A percentile compares a stretch with the other conserved stretches of the same genome.
phyloP scores from a whole-genome alignment of 176 grass and related monocot species.

The Tillandsia leiboldiana region DNA sequence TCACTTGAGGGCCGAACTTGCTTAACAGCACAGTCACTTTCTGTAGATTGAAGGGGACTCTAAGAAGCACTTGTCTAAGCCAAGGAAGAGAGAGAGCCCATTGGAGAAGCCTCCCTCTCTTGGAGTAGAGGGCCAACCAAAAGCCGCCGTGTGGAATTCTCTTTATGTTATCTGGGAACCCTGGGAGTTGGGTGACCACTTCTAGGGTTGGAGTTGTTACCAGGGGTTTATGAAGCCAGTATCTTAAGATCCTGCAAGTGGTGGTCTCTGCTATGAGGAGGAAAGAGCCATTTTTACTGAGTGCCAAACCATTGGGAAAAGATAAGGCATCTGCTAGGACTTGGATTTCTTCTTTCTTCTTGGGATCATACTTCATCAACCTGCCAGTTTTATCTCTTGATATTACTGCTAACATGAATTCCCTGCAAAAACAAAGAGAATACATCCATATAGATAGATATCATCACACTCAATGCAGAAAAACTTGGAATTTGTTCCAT shows the following conservation, averaged over 20 bases:
- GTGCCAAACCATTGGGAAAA: conserved; percentile 51
- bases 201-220: conserved; percentile 3
- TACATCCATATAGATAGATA: neutral
- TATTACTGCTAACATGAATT: conserved; percentile 46
- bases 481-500: neutral
- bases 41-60: conserved; percentile 3
- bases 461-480: neutral
- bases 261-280: conserved; percentile 55
- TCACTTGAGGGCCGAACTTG: conserved; percentile 15
- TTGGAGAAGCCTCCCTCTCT: conserved; percentile 27
- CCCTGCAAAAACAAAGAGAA: conserved; percentile 17
- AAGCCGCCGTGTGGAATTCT: neutral
- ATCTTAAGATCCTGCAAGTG: conserved; percentile 35
- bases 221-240: conserved; percentile 26
- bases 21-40: conserved; percentile 1
- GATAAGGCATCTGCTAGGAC: conserved; percentile 36
- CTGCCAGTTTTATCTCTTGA: conserved; percentile 44
- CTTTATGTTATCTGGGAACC: conserved; percentile 62
- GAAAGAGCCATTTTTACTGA: conserved; percentile 41
- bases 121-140: conserved; percentile 33
- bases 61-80: conserved; percentile 14
- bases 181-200: conserved; percentile 19
- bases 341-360: conserved; percentile 10
- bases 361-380: conserved; percentile 46
- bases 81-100: conserved; percentile 30